phyloP scores from a whole-genome alignment of 352 stramenopile species.

The Pythium scleroteichum region DNA sequence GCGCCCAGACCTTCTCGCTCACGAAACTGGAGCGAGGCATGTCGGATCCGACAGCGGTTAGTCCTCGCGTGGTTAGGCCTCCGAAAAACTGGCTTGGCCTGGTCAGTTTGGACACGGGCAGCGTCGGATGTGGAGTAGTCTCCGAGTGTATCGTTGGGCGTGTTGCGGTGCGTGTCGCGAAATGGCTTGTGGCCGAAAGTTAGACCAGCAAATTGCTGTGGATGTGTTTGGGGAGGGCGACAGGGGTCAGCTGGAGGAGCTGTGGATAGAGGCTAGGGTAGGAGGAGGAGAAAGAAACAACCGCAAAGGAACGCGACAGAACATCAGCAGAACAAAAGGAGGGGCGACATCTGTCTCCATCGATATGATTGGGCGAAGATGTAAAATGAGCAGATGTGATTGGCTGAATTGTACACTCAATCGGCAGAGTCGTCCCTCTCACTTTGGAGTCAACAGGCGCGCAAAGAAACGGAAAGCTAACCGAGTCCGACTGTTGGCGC shows the following conservation, averaged over 20 bases:
- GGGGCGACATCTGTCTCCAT: slow-evolving; percentile 17
- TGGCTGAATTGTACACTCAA: slow-evolving; percentile 4
- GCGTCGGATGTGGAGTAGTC: too few relatives aligned
- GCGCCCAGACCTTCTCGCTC: slow-evolving; percentile 54
- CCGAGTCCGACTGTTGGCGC: slow-evolving; percentile 12
- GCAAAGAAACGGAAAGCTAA: slow-evolving; percentile 4
- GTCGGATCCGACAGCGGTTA: neutral
- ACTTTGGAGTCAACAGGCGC: neutral
- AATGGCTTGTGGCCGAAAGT: slow-evolving; percentile 14
- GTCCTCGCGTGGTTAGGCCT: too few relatives aligned
- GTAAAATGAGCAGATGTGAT: neutral
- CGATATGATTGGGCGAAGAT: slow-evolving; percentile 8
- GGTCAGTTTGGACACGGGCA: too few relatives aligned
- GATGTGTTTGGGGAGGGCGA: slow-evolving; percentile 7
- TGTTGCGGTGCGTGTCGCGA: slow-evolving; percentile 15
- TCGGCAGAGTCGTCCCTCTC: slow-evolving; percentile 6
- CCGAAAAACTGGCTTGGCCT: too few relatives aligned
- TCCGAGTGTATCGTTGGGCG: slow-evolving; percentile 13
- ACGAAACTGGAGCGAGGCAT: slow-evolving; percentile 37
- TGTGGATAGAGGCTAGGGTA: slow-evolving; percentile 10
- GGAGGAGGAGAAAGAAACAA: slow-evolving; percentile 19
- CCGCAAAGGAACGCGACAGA: slow-evolving; percentile 28
- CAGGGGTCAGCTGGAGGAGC: neutral
- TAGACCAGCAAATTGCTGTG: neutral
- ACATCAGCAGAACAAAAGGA: slow-evolving; percentile 23